Conservation (phyloP, 148 eudicot genomes). For the Linanthus parryae region DNA sequence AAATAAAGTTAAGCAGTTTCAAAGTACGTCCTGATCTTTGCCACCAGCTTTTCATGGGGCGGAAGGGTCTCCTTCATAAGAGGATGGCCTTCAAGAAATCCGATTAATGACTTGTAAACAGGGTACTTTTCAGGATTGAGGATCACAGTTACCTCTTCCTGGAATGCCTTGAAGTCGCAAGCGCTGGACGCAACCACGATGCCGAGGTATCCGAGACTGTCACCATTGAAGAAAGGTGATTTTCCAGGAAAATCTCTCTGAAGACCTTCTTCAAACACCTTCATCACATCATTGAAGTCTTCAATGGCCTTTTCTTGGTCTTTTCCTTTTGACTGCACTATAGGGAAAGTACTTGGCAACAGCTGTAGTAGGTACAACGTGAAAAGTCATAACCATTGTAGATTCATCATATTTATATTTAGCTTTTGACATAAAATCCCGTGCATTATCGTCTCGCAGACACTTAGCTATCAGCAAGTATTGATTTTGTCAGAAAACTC, state of each 20-base stretch:
- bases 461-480: no score
- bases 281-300: not conserved
- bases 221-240: no score
- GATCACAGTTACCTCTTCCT: not conserved
- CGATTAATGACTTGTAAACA: not conserved
- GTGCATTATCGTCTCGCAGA: no score
- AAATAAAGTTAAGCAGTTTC: no score
- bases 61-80: slow-evolving; percentile 10
- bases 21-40: slow-evolving; percentile 4
- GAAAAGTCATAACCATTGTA: not conserved
- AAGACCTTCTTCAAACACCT: no score
- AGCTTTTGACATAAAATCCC: not conserved
- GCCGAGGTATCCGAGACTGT: slow-evolving; percentile 1
- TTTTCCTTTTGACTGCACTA: not conserved
- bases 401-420: not conserved
- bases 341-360: no score
- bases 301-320: slow-evolving; percentile 1
- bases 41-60: slow-evolving; percentile 1
- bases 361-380: not conserved
- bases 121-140: not conserved
- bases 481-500: no score
- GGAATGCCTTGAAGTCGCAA: not conserved
- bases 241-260: no score
- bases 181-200: slow-evolving; percentile 5
- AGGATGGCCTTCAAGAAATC: not conserved